A percentile compares a stretch with the other conserved stretches of the same genome.
Evolutionary conservation across 2,329 filamentous ascomycete genomes (phyloP).

Genomic region (Monilinia fructicola): DNA sequence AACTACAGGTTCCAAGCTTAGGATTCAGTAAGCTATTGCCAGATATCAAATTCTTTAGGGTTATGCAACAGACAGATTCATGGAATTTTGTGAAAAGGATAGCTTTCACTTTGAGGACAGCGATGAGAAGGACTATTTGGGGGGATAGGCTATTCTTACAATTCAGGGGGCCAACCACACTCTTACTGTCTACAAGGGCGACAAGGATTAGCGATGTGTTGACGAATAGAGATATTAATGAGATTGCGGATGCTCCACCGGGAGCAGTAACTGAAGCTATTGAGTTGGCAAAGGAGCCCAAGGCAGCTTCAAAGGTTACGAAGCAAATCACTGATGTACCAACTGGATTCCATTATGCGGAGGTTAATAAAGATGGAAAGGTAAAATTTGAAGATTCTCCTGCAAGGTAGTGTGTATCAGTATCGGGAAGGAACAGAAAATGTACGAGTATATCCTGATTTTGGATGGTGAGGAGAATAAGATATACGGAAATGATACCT

Average conservation of each 20-base stretch:
- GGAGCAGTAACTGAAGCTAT: conserved; percentile 65
- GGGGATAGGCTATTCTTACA: conserved; percentile 90
- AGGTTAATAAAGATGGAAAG: conserved; percentile 60
- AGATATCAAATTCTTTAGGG: conserved; percentile 69
- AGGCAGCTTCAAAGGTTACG: conserved; percentile 36
- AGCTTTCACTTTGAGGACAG: conserved; percentile 70
- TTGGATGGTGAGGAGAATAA: conserved; percentile 9
- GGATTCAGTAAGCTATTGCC: conserved; percentile 64
- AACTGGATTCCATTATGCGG: conserved; percentile 55
- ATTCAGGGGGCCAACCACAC: conserved; percentile 81
- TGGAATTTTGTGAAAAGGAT: conserved; percentile 70
- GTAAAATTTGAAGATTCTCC: conserved; percentile 52
- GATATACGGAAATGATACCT: conserved; percentile 10
- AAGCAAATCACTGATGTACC: conserved; percentile 42
- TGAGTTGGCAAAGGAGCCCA: conserved; percentile 47
- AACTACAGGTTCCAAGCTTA: conserved; percentile 73
- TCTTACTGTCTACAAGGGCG: conserved; percentile 86
- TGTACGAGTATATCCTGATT: conserved; percentile 9
- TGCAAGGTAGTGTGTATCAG: conserved; percentile 25
- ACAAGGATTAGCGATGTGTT: conserved; percentile 76
- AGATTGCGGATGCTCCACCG: conserved; percentile 80
- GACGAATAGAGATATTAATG: conserved; percentile 76
- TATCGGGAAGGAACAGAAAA: conserved; percentile 5
- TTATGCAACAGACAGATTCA: conserved; percentile 66
- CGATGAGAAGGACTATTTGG: conserved; percentile 81